Percentiles rank a stretch among this genome's conserved stretches.
These are phyloP conservation scores for Elsinoe necatrix DNA, from an alignment of 2,329 filamentous ascomycete genomes.

Conservation along the genomic window DNA sequence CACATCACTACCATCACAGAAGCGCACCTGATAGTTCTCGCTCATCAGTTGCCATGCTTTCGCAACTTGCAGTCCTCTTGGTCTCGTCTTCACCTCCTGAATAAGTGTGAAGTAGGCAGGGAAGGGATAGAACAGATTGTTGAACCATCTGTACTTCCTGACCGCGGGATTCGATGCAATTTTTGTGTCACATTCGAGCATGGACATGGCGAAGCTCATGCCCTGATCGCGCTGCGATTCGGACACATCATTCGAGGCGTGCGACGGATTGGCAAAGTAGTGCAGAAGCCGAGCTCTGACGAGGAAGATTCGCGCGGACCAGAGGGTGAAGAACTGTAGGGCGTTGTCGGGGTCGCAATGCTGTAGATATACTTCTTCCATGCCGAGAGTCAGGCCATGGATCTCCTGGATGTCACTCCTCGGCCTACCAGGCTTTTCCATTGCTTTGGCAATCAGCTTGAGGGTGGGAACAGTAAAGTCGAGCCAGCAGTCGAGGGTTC, in stretches of 20 bases:
- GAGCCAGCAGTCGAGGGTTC: slow-evolving; percentile 35
- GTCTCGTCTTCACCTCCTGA: slow-evolving; percentile 35
- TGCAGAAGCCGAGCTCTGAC: slow-evolving; percentile 46
- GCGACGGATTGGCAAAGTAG: slow-evolving; percentile 31
- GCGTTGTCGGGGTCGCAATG: slow-evolving; percentile 35
- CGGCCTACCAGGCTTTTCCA: slow-evolving; percentile 17
- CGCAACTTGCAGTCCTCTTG: slow-evolving; percentile 28
- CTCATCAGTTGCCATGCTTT: slow-evolving; percentile 40
- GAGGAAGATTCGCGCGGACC: slow-evolving; percentile 37
- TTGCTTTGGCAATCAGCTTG: slow-evolving; percentile 25
- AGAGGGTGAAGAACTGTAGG: slow-evolving; percentile 42
- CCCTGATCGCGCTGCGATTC: slow-evolving; percentile 24
- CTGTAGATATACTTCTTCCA: slow-evolving; percentile 43
- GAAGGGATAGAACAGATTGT: slow-evolving; percentile 41
- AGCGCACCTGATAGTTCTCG: slow-evolving; percentile 37
- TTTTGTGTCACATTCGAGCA: slow-evolving; percentile 42
- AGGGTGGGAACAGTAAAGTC: slow-evolving; percentile 39
- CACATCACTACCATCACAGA: slow-evolving; percentile 17
- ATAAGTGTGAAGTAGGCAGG: slow-evolving; percentile 41
- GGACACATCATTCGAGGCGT: slow-evolving; percentile 19
- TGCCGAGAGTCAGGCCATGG: slow-evolving; percentile 7
- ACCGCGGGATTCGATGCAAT: slow-evolving; percentile 36
- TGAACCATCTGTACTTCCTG: slow-evolving; percentile 37
- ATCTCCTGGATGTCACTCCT: slow-evolving; percentile 32
- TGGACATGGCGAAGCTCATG: slow-evolving; percentile 29